Evolutionary conservation across 129 eudicot genomes (phyloP), one percentile per base, ranked within the genome.

Genomic region (Arctium lappa): DNA sequence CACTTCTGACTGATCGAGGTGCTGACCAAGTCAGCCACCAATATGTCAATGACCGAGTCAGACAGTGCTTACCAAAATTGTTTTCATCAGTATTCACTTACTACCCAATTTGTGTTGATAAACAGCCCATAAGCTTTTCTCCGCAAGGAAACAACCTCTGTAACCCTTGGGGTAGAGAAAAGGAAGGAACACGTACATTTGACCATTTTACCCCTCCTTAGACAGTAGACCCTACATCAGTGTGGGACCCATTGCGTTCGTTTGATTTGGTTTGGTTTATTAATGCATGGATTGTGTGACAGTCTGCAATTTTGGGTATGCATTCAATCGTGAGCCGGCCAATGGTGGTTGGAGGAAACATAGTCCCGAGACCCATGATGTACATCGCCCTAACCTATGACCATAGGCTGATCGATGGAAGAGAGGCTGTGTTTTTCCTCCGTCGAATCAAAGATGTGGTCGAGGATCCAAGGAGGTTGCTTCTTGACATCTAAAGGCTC

Each of bases 361-460:
- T 95, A 31, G 88, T 93, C 27, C 79, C 99, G 16, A 90, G 99
- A 72, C 99, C 99, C 39, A 95, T 95, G 99, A 93, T 95, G 99
- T 93, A 91, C 93, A 85, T 92, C 34, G 98, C 98, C 69, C 89
- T 95, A 40, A 92, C 98, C 15, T 95, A 95, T 82, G 98, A 95
- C 84, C 99, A 95, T 80, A 81, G 99, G 89, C 99, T 95, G 77
- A 95, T 95, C 73, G 99, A 93, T 71, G 99, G 99, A 74, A 95
- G 99, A 95, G 99, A 95, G 95, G 99, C 99, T 0, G 99, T 95
- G 60, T 91, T 88, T 79, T 95, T 93, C 87, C 79, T 95, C 76
- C 87, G 97, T 69, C 94, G 97, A 42, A 93, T 95, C 76, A 95
- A 95, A 86, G 98, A 95, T 44, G 94, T 95, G 38, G 97, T 95